Conservation (phyloP, 371 early-diverging fungal species). For the Actinomucor elegans region DNA sequence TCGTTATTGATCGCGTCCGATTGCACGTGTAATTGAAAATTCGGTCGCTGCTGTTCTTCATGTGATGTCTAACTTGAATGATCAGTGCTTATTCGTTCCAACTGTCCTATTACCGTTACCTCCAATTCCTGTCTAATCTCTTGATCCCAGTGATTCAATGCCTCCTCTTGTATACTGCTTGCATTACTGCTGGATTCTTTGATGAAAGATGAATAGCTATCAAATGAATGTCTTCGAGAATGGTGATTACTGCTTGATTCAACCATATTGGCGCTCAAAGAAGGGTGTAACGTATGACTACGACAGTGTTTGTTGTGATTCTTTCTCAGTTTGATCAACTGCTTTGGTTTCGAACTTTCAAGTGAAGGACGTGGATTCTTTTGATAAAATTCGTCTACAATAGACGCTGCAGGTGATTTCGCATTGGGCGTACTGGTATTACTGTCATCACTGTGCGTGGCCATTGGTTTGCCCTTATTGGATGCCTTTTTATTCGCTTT, state of each 20-base stretch:
- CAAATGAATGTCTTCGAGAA: constrained; percentile 20
- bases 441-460: too few relatives aligned
- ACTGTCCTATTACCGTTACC: too few relatives aligned
- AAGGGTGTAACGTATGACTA: background rate
- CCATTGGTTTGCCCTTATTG: background rate
- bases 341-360: too few relatives aligned
- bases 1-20: too few relatives aligned
- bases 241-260: background rate
- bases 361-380: too few relatives aligned
- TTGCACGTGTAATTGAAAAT: too few relatives aligned
- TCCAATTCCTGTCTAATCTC: background rate
- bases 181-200: too few relatives aligned
- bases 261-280: background rate
- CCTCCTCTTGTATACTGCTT: background rate
- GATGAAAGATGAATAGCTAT: background rate
- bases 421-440: too few relatives aligned
- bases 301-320: background rate
- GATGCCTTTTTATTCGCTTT: constrained; percentile 6
- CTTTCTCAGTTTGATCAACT: too few relatives aligned
- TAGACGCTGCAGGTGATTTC: constrained; percentile 2
- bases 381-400: constrained; percentile 12
- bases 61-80: too few relatives aligned
- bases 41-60: background rate
- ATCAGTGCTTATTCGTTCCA: too few relatives aligned
- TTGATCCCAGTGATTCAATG: background rate